A percentile compares a stretch with the other conserved stretches of the same genome.
These are phyloP conservation scores for Teratosphaeria pseudoeucalypti DNA, from an alignment of 2,329 filamentous ascomycete species.

Conservation along the genomic window DNA sequence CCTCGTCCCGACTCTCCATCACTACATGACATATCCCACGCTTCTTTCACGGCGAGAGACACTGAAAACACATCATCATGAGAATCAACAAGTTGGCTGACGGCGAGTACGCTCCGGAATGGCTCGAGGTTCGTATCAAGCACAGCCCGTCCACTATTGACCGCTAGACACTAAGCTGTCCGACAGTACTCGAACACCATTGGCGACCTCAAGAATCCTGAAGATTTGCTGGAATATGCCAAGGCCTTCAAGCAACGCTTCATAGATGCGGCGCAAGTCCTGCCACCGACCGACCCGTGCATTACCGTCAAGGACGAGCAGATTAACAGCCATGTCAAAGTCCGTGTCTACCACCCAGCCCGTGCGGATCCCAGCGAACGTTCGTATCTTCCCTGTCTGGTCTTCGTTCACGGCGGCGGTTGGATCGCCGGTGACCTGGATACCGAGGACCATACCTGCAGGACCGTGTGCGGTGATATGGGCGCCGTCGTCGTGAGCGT, in stretches of 20 bases:
- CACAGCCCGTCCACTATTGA: background rate
- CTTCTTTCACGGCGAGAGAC: background rate
- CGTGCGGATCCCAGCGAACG: background rate
- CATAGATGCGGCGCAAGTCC: background rate
- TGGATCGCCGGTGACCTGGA: constrained; percentile 17
- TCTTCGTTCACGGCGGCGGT: constrained; percentile 14
- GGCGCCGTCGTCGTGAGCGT: constrained; percentile 7
- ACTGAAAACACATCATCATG: background rate
- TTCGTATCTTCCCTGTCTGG: background rate
- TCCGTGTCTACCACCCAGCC: background rate
- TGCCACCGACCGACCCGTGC: background rate
- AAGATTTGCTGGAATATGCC: background rate
- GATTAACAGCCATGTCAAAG: background rate
- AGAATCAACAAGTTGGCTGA: background rate
- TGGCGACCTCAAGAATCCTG: background rate
- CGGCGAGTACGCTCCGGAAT: background rate
- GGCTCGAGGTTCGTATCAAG: background rate
- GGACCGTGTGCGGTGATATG: background rate
- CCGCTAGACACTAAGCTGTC: background rate
- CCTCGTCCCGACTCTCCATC: background rate
- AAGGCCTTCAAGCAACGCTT: background rate
- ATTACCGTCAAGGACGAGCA: background rate
- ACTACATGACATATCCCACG: background rate
- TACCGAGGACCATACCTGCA: constrained; percentile 14
- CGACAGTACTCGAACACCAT: background rate